A percentile compares a stretch with the other conserved stretches of the same genome.
Conservation (phyloP, 495 filamentous ascomycete species). For the Parathielavia hyrcaniae region DNA sequence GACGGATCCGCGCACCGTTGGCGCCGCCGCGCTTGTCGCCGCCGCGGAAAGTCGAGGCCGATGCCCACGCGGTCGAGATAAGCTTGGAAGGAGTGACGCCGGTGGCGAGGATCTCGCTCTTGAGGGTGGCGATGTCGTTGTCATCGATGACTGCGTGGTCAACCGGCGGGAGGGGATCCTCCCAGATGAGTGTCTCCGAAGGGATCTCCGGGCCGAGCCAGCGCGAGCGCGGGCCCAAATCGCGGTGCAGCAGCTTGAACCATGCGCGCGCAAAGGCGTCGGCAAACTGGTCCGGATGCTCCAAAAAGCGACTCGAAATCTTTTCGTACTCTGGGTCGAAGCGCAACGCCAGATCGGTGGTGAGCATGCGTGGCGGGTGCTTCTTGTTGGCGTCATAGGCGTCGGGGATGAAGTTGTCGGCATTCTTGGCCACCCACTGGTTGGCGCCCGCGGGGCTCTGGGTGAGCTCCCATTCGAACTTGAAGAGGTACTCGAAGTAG, state of each 20-base stretch:
- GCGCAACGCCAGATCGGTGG: conserved; percentile 62
- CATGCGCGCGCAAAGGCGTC: conserved; percentile 63
- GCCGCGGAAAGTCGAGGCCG: conserved; percentile 66
- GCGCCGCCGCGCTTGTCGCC: conserved; percentile 71
- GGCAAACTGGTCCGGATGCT: conserved; percentile 57
- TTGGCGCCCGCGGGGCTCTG: conserved; percentile 68
- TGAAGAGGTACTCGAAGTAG: conserved; percentile 66
- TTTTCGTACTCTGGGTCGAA: conserved; percentile 65
- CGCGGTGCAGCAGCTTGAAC: conserved; percentile 74
- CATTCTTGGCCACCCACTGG: conserved; percentile 66
- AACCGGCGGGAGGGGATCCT: conserved; percentile 55
- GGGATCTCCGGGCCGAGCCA: conserved; percentile 67
- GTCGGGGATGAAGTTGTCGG: conserved; percentile 59
- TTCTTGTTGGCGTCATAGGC: conserved; percentile 58
- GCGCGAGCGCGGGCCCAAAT: conserved; percentile 60
- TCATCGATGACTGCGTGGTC: conserved; percentile 52
- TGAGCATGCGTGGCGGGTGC: conserved; percentile 62
- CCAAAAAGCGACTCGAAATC: conserved; percentile 60
- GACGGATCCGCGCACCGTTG: conserved; percentile 66
- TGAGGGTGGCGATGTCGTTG: conserved; percentile 53
- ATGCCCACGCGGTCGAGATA: conserved; percentile 59
- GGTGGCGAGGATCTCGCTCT: conserved; percentile 56
- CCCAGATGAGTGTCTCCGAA: conserved; percentile 55
- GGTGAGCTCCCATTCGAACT: conserved; percentile 68
- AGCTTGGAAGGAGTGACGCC: conserved; percentile 51